Evolutionary conservation across 2,329 filamentous ascomycete species (phyloP).

Genomic region (Dactylellina drechsleri): DNA sequence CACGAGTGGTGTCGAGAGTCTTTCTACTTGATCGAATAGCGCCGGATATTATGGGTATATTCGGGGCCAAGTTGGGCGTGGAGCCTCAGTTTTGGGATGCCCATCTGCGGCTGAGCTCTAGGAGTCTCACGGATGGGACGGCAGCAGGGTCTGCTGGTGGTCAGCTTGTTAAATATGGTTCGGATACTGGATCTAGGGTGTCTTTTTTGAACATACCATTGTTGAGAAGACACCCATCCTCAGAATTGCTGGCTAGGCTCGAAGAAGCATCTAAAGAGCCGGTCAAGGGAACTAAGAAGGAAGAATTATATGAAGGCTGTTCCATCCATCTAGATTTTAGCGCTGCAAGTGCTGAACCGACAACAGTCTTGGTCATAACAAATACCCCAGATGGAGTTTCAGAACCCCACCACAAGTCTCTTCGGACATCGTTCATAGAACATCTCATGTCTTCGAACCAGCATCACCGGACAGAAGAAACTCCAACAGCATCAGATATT

Average conservation of each 20-base stretch:
- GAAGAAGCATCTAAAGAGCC: constrained; percentile 4
- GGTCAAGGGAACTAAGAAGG: not conserved
- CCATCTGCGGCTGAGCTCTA: constrained; percentile 28
- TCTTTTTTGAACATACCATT: constrained; percentile 52
- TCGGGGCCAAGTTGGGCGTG: constrained; percentile 35
- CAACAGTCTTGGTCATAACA: constrained; percentile 34
- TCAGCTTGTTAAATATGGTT: constrained; percentile 39
- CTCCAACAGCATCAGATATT: not conserved
- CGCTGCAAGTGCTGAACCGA: constrained; percentile 1
- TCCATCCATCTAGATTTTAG: constrained; percentile 42
- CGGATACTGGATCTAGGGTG: constrained; percentile 30
- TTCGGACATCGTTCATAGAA: constrained; percentile 38
- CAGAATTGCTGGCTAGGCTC: constrained; percentile 9
- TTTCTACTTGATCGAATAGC: constrained; percentile 41
- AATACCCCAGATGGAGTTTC: constrained; percentile 3
- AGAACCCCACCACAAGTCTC: not conserved
- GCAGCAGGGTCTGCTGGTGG: constrained; percentile 33
- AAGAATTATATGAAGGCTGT: constrained; percentile 34
- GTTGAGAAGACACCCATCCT: constrained; percentile 29
- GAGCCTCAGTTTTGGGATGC: constrained; percentile 53
- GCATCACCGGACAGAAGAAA: not conserved
- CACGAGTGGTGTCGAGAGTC: constrained; percentile 9
- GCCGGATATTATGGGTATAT: constrained; percentile 37
- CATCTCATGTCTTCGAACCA: constrained; percentile 28
- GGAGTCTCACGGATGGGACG: not conserved